phyloP scores from a whole-genome alignment of 176 grass and related monocot species.

The Typha latifolia region DNA sequence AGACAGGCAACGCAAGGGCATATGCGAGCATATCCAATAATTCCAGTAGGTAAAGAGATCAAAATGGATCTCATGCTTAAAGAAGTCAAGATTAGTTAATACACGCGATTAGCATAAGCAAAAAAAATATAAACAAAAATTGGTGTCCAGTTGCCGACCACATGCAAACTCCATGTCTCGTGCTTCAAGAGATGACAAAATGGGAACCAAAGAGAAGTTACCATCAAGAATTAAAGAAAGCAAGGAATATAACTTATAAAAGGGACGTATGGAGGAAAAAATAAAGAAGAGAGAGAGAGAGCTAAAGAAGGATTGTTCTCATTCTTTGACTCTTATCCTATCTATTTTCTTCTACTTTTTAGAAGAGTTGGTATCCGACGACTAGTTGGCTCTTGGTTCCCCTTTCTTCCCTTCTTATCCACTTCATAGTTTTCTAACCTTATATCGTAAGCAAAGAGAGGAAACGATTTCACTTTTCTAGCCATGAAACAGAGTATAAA shows the following conservation, averaged over 20 bases:
- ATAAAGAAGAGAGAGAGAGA: slow-evolving; percentile 4
- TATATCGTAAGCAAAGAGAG: slow-evolving; percentile 1
- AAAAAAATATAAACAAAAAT: no score
- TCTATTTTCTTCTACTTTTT: background rate
- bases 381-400: background rate
- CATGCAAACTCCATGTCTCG: no score
- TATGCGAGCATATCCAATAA: no score
- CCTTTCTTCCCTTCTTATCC: background rate
- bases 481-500: no score
- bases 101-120: no score
- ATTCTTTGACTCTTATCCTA: background rate
- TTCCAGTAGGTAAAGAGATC: no score
- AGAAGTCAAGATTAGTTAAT: no score
- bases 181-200: background rate
- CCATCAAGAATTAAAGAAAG: background rate
- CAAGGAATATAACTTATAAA: background rate
- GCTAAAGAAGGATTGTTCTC: background rate
- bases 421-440: background rate
- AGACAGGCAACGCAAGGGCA: no score
- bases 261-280: background rate
- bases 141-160: no score
- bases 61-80: no score
- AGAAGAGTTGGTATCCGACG: background rate
- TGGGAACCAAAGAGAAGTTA: background rate
- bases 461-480: background rate